phyloP scores from a whole-genome alignment of 106 monocot genomes.

The Platanthera zijinensis region DNA sequence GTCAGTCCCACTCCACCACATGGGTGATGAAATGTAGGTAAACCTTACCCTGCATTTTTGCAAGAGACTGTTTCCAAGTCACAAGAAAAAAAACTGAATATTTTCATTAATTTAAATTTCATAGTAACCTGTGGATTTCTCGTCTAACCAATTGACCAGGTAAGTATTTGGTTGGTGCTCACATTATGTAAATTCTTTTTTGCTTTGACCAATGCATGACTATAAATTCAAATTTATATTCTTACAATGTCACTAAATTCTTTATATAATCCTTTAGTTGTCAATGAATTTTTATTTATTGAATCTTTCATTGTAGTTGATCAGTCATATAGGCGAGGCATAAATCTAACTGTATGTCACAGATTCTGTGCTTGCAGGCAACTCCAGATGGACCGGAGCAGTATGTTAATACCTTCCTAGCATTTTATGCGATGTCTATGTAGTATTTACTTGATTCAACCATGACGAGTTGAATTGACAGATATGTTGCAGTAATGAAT shows the following conservation, averaged over 20 bases:
- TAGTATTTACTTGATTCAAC: constrained; percentile 11
- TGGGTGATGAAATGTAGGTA: no score
- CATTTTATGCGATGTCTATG: background rate
- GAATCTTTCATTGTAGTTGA: background rate
- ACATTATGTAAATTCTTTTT: background rate
- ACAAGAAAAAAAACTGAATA: no score
- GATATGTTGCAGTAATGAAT: constrained; percentile 99
- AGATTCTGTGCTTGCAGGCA: constrained; percentile 97
- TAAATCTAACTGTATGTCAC: constrained; percentile 22
- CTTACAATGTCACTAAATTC: background rate
- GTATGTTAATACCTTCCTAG: constrained; percentile 33
- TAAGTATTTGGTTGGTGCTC: no score
- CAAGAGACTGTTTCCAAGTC: no score
- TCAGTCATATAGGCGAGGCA: background rate
- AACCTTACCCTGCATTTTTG: no score
- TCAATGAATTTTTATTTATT: background rate
- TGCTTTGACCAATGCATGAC: background rate
- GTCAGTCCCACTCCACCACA: no score
- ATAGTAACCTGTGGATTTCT: no score
- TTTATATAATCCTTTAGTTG: background rate
- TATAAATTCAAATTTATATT: background rate
- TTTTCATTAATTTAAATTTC: no score
- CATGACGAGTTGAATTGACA: constrained; percentile 34
- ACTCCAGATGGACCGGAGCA: constrained; percentile 99
- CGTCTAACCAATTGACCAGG: no score